These are phyloP conservation scores for Phytopythium sindhum DNA, from an alignment of 352 stramenopile genomes.

Conservation along the genomic window DNA sequence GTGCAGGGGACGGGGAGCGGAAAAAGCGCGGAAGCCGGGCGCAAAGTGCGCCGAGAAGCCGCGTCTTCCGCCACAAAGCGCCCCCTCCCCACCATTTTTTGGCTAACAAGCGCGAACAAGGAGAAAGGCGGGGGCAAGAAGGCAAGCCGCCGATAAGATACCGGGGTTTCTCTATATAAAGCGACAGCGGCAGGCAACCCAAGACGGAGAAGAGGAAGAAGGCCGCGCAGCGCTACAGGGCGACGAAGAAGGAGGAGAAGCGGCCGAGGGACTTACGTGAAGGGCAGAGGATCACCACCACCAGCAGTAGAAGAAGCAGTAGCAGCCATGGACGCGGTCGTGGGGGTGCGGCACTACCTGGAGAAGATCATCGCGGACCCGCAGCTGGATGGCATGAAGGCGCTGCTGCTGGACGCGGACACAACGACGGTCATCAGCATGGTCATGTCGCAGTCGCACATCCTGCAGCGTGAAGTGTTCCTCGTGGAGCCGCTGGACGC, in stretches of 20 bases:
- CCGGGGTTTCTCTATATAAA: too few relatives aligned
- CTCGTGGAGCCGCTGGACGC: slow-evolving; percentile 91
- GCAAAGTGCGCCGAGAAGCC: background rate
- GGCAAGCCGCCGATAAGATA: too few relatives aligned
- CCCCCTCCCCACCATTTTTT: background rate
- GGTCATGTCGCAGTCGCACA: slow-evolving; percentile 96
- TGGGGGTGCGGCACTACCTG: slow-evolving; percentile 66
- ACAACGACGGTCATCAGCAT: slow-evolving; percentile 95
- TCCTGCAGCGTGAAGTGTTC: slow-evolving; percentile 95
- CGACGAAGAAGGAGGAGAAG: background rate
- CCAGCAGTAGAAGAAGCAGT: background rate
- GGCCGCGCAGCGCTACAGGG: too few relatives aligned
- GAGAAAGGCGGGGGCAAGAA: background rate
- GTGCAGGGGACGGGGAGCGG: background rate
- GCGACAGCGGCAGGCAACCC: too few relatives aligned
- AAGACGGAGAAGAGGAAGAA: background rate
- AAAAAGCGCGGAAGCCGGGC: background rate
- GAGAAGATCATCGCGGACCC: slow-evolving; percentile 82
- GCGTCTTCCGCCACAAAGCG: background rate
- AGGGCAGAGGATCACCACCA: background rate
- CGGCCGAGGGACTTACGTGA: too few relatives aligned
- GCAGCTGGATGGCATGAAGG: slow-evolving; percentile 95
- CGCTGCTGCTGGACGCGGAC: slow-evolving; percentile 92
- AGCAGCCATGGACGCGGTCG: slow-evolving; percentile 67
- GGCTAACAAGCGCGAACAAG: too few relatives aligned